Base-by-base conservation (phyloP, 805 yeast species). In the Zygosaccharomyces rouxii region DNA sequence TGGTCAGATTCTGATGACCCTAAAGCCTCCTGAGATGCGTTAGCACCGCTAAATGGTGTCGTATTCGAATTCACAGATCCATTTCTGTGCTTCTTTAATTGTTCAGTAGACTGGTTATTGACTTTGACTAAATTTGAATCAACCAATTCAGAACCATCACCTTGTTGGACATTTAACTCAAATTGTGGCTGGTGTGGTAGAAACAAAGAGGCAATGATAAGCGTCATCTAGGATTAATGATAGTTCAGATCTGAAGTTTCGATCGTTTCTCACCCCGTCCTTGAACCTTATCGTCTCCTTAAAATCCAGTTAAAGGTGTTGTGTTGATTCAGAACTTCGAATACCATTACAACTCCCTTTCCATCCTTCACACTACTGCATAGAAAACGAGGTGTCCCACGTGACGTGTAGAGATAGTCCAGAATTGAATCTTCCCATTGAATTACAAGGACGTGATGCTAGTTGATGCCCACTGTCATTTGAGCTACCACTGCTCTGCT, bases 141-240 rank as follows among this genome's bases (percentile, higher is more conserved):
- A 2, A 61, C 60, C 35, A 68, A 54, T 18, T 61, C 65, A 14
- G 66, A 70, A 40, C 75, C 67, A 42, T 60, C 65, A 5, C 55
- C 56, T 5, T 54, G 51, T 14, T 58, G 49, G 5, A 64, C 64
- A 14, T 66, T 58, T 35, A 71, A 55, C 53, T 71, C 70, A 55
- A 72, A 71, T 54, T 84, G 86, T n/a, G 84, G 89, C 3, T 89
- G 82, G 58, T 81, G 81, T 2, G 94, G 94, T 41, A 85, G 70
- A 56, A 84, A 84, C 79, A 85, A 69, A 13, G 92, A 81, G 13
- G 86, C 89, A 23, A 85, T 78, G 38, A 83, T 78, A 22, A 84
- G 71, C 7, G 88, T 80, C 90, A 84, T 84, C 25, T 25, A 23
- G 7, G 10, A 38, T 7, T 33, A 39, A 14, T 11, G 7, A 14